Conservation (phyloP, 495 filamentous ascomycete species). For the Astrocystis sublimbata region DNA sequence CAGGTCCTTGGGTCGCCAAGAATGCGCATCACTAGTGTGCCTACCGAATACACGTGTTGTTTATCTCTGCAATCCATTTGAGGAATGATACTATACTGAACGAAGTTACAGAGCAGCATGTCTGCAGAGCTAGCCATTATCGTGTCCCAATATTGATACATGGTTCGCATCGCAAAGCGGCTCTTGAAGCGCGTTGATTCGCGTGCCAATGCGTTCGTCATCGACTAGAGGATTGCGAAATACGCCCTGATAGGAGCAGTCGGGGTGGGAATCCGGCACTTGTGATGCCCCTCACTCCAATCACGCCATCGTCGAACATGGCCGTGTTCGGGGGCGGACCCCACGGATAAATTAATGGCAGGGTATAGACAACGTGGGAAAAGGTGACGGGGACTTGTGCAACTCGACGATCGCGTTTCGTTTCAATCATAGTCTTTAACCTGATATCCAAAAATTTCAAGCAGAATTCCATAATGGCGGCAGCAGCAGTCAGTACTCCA, state of each 20-base stretch:
- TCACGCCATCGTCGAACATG: slow-evolving; percentile 18
- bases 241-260: background rate
- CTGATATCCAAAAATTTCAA: background rate
- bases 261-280: background rate
- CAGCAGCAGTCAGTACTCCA: slow-evolving; percentile 22
- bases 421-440: no score
- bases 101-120: background rate
- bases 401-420: background rate
- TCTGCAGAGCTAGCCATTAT: background rate
- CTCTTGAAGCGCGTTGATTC: background rate
- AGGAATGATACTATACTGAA: background rate
- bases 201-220: slow-evolving; percentile 7
- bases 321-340: background rate
- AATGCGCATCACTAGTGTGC: background rate
- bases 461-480: slow-evolving; percentile 23
- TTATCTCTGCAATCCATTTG: background rate
- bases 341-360: slow-evolving; percentile 7
- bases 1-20: background rate
- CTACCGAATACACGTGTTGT: background rate
- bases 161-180: background rate
- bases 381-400: background rate
- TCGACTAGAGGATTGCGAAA: slow-evolving; percentile 11
- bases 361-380: background rate
- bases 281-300: slow-evolving; percentile 11
- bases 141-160: background rate